Evolutionary conservation across 768 basidiomycete genomes (phyloP).

Genomic region (Hydnomerulius pinastri): DNA sequence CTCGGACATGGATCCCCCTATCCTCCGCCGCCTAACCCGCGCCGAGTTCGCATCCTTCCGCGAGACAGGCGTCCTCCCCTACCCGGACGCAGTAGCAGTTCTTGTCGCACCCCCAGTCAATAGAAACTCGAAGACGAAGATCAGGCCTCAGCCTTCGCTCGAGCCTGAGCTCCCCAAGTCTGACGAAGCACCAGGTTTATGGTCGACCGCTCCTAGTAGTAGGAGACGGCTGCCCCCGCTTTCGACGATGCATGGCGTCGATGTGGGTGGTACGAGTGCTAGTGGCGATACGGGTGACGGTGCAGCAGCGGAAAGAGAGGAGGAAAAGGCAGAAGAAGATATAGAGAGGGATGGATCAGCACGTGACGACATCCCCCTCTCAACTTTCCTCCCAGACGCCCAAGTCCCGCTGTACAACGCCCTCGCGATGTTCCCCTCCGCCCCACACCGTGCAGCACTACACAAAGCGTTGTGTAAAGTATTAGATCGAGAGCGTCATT

Average conservation of each 20-base stretch:
- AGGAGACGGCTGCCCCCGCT: slow-evolving; percentile 26
- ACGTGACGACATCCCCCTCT: slow-evolving; percentile 11
- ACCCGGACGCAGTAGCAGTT: slow-evolving; percentile 61
- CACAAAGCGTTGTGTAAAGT: slow-evolving; percentile 49
- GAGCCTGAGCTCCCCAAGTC: slow-evolving; percentile 34
- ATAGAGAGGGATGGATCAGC: not conserved
- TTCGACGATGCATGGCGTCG: slow-evolving; percentile 24
- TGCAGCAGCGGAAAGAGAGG: no score
- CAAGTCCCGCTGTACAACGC: slow-evolving; percentile 72
- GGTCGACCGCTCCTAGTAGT: no score
- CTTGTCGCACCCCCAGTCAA: slow-evolving; percentile 70
- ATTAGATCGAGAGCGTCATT: slow-evolving; percentile 47
- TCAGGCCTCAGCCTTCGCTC: slow-evolving; percentile 43
- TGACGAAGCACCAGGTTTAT: slow-evolving; percentile 6
- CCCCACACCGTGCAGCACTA: slow-evolving; percentile 60
- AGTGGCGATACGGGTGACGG: not conserved
- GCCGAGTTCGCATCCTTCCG: slow-evolving; percentile 56
- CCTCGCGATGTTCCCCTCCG: slow-evolving; percentile 60
- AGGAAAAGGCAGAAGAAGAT: no score
- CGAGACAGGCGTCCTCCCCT: slow-evolving; percentile 48
- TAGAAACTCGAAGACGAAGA: slow-evolving; percentile 47
- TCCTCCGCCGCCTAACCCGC: slow-evolving; percentile 66
- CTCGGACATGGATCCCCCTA: slow-evolving; percentile 28
- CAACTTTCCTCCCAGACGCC: slow-evolving; percentile 31
- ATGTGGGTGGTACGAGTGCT: no score